These are phyloP conservation scores for Aspergillus ellipticus DNA, from an alignment of 495 filamentous ascomycete species.

Conservation along the genomic window DNA sequence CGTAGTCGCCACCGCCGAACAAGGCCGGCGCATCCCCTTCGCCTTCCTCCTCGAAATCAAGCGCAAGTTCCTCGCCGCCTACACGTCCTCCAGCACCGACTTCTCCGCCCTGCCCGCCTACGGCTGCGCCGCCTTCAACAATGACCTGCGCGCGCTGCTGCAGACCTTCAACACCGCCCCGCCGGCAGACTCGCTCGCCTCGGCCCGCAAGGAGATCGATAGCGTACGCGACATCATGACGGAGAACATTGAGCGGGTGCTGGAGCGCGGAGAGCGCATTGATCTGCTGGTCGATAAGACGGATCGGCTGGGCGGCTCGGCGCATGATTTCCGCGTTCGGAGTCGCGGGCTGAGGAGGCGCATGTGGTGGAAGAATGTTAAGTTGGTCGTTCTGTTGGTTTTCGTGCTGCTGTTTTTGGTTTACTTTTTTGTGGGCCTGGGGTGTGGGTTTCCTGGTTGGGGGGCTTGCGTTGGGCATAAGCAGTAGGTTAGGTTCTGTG, in stretches of 20 bases:
- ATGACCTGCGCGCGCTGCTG: slow-evolving; percentile 71
- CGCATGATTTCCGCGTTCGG: slow-evolving; percentile 83
- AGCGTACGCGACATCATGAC: slow-evolving; percentile 96
- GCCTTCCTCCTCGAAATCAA: slow-evolving; percentile 91
- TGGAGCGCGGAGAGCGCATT: slow-evolving; percentile 93
- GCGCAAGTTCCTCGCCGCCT: slow-evolving; percentile 76
- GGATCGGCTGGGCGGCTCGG: slow-evolving; percentile 78
- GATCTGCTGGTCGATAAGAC: slow-evolving; percentile 97
- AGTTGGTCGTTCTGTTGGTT: slow-evolving; percentile 80
- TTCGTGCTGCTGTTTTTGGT: slow-evolving; percentile 83
- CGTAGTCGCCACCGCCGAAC: slow-evolving; percentile 69
- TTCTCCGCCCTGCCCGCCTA: slow-evolving; percentile 81
- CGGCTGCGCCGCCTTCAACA: slow-evolving; percentile 84
- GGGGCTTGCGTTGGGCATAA: slow-evolving; percentile 43
- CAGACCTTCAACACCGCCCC: slow-evolving; percentile 77
- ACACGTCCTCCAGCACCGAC: slow-evolving; percentile 63
- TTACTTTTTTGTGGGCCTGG: slow-evolving; percentile 70
- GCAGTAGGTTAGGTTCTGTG: background rate
- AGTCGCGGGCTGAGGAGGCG: slow-evolving; percentile 77
- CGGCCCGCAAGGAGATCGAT: slow-evolving; percentile 84
- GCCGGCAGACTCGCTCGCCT: slow-evolving; percentile 78
- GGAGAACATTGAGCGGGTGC: slow-evolving; percentile 92
- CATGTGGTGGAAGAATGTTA: slow-evolving; percentile 99
- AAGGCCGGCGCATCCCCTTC: slow-evolving; percentile 86
- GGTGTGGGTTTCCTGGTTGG: slow-evolving; percentile 67